Base-by-base conservation (phyloP, 2,329 filamentous ascomycete species). In the Sporothrix brasiliensis region DNA sequence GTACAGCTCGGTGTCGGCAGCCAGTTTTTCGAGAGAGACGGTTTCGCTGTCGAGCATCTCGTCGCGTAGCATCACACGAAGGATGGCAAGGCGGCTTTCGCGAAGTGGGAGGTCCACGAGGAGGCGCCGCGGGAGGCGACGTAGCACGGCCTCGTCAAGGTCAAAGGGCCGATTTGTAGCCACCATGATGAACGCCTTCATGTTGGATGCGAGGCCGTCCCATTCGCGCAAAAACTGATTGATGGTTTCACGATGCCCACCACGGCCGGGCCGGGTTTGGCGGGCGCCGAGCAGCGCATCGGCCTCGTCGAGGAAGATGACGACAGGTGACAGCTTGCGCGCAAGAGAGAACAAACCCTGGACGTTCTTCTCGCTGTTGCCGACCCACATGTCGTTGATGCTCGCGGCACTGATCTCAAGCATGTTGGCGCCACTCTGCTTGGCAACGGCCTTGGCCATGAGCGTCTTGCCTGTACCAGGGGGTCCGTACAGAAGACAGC, bases 181-280 rank as follows among this genome's bases (percentile, higher is more conserved):
- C 0, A 98, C 93, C 93, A 99, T 97, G 79, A 99, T 94, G 79
- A 99, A 98, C 2, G 94, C 93, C 21, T 91, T 91, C 61, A 89
- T 87, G 75, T 92, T 91, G 16, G 61, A 34, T 69, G 84, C 83
- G 83, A 98, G 90, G 13, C 95, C 95, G 76, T 98, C 95, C 95
- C 94, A 98, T 79, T 98, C 94, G 69, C 93, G 91, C 66, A 99
- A 83, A 79, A 98, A 98, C 80, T 99, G 94, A 77, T 97, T 99
- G 79, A 98, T 94, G 69, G 95, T 90, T 78, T 97, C 94, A 66
- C 94, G 88, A 75, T 96, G 92, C 1, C 87, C 89, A 6, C 88
- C 87, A 41, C 92, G 86, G 75, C 88, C 89, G 71, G 86, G 85
- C 30, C 86, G 84, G 52, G 87, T 87, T 73, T 88, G 86, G 69